These are phyloP conservation scores for Tolypocladium nubicola DNA, from an alignment of 2,329 filamentous ascomycete genomes.

Conservation along the genomic window DNA sequence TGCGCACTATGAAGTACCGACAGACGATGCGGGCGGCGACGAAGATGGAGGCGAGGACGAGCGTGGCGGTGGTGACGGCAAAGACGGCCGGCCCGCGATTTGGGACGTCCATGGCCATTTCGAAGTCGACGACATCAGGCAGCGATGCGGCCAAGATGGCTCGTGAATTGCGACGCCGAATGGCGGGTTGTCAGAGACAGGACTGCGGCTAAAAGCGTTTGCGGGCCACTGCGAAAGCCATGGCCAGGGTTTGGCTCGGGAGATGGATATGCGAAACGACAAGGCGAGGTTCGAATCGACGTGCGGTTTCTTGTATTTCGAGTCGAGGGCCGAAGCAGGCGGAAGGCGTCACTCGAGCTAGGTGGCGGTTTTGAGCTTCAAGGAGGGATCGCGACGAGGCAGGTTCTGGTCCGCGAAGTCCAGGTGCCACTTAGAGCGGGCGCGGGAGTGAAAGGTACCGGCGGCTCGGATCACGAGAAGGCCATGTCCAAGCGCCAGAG, in stretches of 20 bases:
- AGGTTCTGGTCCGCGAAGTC: not conserved
- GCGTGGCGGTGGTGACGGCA: slow-evolving; percentile 57
- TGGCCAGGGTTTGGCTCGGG: not conserved
- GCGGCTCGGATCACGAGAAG: not conserved
- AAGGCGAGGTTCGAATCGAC: not conserved
- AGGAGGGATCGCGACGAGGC: not conserved
- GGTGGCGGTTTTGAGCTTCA: not conserved
- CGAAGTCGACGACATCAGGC: slow-evolving; percentile 4
- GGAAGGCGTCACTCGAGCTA: not conserved
- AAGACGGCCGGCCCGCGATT: slow-evolving; percentile 53
- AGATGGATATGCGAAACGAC: not conserved
- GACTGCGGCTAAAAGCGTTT: not conserved
- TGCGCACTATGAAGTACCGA: slow-evolving; percentile 61
- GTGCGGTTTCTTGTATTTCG: not conserved
- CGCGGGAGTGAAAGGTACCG: not conserved
- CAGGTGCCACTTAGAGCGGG: not conserved
- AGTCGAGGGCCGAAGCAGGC: not conserved
- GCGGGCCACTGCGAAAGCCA: not conserved
- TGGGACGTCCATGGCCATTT: slow-evolving; percentile 12
- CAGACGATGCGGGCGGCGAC: slow-evolving; percentile 66
- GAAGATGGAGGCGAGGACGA: slow-evolving; percentile 62
- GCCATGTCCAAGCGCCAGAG: not conserved
- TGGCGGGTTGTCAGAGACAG: not conserved
- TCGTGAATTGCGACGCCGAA: not conserved
- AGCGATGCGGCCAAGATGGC: not conserved